A percentile compares a stretch with the other conserved stretches of the same genome.
These are phyloP conservation scores for Coemansia sp. DNA, from an alignment of 192 early-diverging fungal species.

Conservation along the genomic window DNA sequence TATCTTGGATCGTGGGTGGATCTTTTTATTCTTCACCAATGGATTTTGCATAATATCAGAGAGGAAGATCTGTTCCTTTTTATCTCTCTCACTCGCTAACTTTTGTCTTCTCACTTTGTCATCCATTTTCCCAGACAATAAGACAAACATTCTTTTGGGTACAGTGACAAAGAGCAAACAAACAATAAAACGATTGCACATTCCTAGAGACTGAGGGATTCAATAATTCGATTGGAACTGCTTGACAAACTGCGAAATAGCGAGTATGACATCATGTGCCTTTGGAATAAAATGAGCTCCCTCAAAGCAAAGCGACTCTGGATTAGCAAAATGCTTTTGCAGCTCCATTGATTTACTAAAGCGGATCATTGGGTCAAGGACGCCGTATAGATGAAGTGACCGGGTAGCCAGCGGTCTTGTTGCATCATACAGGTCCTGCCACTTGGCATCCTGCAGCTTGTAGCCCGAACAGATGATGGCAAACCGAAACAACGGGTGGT, in stretches of 20 bases:
- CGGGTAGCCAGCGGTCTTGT: conserved; percentile 26
- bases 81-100: too few relatives aligned
- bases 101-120: too few relatives aligned
- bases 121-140: background rate
- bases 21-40: too few relatives aligned
- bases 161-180: background rate
- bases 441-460: conserved; percentile 34
- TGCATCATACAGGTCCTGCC: conserved; percentile 31
- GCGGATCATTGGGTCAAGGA: conserved; percentile 44
- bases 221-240: conserved; percentile 3
- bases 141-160: background rate
- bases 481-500: conserved; percentile 35
- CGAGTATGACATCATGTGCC: conserved; percentile 21
- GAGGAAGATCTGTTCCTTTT: too few relatives aligned
- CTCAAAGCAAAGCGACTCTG: conserved; percentile 24
- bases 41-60: too few relatives aligned
- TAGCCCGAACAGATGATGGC: conserved; percentile 47
- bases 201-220: too few relatives aligned
- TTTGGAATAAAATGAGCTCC: conserved; percentile 52
- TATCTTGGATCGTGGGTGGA: too few relatives aligned
- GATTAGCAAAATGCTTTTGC: conserved; percentile 17
- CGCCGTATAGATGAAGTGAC: conserved; percentile 47
- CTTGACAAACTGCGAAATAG: conserved; percentile 29
- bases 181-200: background rate
- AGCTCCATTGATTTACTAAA: conserved; percentile 39